Evolutionary conservation across 192 early-diverging fungal species (phyloP), one percentile per base, ranked within the genome.

Genomic region (Cladochytrium replicatum): DNA sequence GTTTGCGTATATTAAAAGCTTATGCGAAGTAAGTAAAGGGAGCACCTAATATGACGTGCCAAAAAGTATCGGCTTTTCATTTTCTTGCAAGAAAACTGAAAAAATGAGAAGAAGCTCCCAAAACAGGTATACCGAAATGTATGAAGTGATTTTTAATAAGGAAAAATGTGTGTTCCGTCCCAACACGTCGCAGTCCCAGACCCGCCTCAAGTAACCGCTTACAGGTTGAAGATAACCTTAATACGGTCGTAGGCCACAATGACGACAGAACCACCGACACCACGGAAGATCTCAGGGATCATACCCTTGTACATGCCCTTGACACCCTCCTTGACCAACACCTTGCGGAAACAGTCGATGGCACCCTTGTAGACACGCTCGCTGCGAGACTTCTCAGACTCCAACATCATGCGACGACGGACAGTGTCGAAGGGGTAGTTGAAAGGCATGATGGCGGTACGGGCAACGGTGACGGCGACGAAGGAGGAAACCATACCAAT

Each of bases 231-330:
- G 50, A 53, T 45, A 43, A 45, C 62, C 57, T 67, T 63, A 46
- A 69, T 46, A 54, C 68, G 58, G 44, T 64, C 72, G 63, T 75
- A 75, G 45, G 58, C 59, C 42, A 77, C 85, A 68, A 87, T 83
- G 55, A 96, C 95, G 78, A 85, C 81, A 56, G 95, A 91, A 84
- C 88, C 95, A 75, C 86, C 95, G 59, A 89, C 86, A 72, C 84
- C 93, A 73, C 95, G 86, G 74, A 99, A 87, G 63, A 96, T 89
- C 84, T 99, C 96, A 63, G 95, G 91, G 83, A 89, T 86, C 66
- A 90, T 91, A 78, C 95, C 95, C 80, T 95, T 93, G 90, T 94
- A 99, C 72, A 99, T 78, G 62, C 91, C 85, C 76, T 79, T 84
- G 67, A 72, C 48, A 62, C 95, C 95, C 68, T 93, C 92, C 67